Percentiles rank a stretch among this genome's conserved stretches.
Conservation (phyloP, 2,329 filamentous ascomycete genomes). For the Fusarium sarcochroum region DNA sequence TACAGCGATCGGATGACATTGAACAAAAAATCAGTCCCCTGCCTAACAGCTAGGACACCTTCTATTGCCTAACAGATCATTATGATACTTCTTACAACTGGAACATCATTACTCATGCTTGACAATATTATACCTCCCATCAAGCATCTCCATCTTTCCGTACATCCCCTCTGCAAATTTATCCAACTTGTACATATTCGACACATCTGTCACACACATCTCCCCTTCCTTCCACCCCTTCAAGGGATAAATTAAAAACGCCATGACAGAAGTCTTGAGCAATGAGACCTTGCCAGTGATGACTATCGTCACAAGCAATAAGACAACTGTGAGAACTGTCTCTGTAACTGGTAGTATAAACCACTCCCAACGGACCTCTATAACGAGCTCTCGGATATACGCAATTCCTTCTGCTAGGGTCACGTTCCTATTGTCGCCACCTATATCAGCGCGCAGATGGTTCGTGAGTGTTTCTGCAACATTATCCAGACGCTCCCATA, state of each 20-base stretch:
- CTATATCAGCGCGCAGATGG: conserved; percentile 1
- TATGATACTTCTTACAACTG: too few species aligned
- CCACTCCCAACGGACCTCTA: conserved; percentile 22
- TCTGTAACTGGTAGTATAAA: conserved; percentile 6
- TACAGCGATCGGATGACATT: too few species aligned
- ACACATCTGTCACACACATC: not conserved
- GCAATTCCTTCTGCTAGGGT: not conserved
- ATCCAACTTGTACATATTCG: conserved; percentile 1
- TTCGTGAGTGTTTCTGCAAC: conserved; percentile 12
- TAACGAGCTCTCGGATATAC: conserved; percentile 1
- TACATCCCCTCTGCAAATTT: not conserved
- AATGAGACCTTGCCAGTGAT: not conserved
- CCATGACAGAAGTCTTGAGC: conserved; percentile 13
- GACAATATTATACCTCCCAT: not conserved
- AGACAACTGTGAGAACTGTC: not conserved
- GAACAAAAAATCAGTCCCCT: too few species aligned
- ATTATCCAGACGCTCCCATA: not conserved
- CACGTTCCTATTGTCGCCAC: conserved; percentile 10
- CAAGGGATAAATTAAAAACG: conserved; percentile 5
- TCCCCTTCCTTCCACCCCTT: not conserved
- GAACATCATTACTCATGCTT: not conserved
- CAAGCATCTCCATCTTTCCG: conserved; percentile 1
- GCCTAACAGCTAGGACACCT: too few species aligned
- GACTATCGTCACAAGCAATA: conserved; percentile 3
- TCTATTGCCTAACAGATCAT: too few species aligned